phyloP scores from a whole-genome alignment of 1,284 basidiomycete genomes.

The Sutorius eximius region DNA sequence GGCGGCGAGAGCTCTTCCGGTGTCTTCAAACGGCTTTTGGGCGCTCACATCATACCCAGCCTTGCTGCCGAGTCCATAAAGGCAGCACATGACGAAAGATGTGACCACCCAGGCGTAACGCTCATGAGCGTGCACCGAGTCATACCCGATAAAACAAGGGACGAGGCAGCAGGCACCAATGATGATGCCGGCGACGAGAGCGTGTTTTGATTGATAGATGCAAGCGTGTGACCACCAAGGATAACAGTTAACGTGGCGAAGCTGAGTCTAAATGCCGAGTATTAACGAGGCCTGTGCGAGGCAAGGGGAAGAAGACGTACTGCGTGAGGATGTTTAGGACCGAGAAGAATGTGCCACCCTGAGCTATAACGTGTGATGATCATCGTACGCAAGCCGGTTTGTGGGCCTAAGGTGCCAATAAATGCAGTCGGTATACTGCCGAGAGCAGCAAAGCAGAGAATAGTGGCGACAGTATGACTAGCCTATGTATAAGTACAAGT shows the following conservation, averaged over 20 bases:
- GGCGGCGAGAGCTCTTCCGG: constrained; percentile 44
- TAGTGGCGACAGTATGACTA: constrained; percentile 46
- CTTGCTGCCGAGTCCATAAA: constrained; percentile 54
- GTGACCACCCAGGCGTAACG: constrained; percentile 62
- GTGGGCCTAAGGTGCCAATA: constrained; percentile 59
- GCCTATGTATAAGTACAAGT: neutral
- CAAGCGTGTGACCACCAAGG: constrained; percentile 49
- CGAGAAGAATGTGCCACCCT: constrained; percentile 57
- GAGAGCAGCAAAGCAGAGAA: constrained; percentile 45
- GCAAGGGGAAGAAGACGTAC: constrained; percentile 29
- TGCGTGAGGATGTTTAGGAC: constrained; percentile 60
- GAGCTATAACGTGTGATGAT: constrained; percentile 54
- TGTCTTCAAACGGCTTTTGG: constrained; percentile 47
- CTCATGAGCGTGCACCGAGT: constrained; percentile 58
- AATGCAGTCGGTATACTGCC: constrained; percentile 47
- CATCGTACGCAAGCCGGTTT: constrained; percentile 64
- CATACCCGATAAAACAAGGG: constrained; percentile 53
- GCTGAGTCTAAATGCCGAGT: constrained; percentile 38
- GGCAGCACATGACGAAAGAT: constrained; percentile 55
- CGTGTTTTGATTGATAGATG: constrained; percentile 41
- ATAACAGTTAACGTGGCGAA: constrained; percentile 48
- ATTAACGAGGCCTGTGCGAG: neutral
- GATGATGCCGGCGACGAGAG: constrained; percentile 47
- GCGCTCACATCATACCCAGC: constrained; percentile 50
- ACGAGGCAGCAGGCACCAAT: constrained; percentile 44